Evolutionary conservation across 2,329 filamentous ascomycete genomes (phyloP), one percentile per base, ranked within the genome.

Genomic region (Aspergillus fischeri): DNA sequence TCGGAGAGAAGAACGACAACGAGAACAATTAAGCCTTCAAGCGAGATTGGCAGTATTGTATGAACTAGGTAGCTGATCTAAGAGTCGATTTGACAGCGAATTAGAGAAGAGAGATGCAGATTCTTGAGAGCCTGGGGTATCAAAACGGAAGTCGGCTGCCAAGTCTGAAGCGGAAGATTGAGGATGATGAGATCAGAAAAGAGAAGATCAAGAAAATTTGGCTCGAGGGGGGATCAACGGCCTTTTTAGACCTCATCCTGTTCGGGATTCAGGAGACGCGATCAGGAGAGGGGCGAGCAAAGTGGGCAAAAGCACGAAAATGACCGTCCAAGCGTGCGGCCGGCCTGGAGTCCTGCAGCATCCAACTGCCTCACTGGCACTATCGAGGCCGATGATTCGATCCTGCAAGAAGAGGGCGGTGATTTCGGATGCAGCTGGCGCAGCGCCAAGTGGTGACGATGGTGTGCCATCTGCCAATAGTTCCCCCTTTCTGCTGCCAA

Each of bases 361-460:
- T 24, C 45, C 47, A 42, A 52, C 49, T 55, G 61, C 61, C 60
- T 63, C 60, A 59, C 56, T 56, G 25, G 51, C 32, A 51, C 48
- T 28, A 51, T 52, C 50, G 32, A 29, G 52, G 24, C 55, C 52
- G 49, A 49, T 65, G 63, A 65, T 65, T 65, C 56, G 63, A 55
- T 56, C 49, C 55, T 63, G 61, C 61, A 49, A 56, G 56, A 60
- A 44, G 60, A 60, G 58, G 58, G 60, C 53, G 60, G 61, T 62
- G 62, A 62, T 63, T 47, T 47, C 44, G 44, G 24, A 20, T 45
- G 42, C 42, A 45, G 32, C 49, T 56, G 53, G 57, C 62, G 60
- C 61, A 60, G 56, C 52, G 50, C 53, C 54, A 60, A 54, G 59
- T 54, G 54, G 56, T 63, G 59, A 55, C 57, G 52, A 56, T 49